Evolutionary conservation across 768 basidiomycete genomes (phyloP), one percentile per base, ranked within the genome.

Genomic region (Bullera alba): DNA sequence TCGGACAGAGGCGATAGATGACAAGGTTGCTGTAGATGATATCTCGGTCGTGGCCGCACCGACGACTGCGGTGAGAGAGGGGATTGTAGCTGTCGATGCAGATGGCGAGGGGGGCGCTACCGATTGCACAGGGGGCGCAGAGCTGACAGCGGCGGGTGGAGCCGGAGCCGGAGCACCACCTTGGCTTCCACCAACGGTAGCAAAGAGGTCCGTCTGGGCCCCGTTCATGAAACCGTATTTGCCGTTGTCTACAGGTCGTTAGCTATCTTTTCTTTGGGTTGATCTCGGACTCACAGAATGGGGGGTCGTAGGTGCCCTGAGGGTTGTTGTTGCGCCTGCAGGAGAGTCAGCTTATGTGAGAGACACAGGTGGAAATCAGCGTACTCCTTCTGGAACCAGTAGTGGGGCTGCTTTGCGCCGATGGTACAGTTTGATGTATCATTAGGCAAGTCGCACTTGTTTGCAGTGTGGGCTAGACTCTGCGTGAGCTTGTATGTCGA

Each of bases 161-260:
- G 19, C 37, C 12, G 12, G 10, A 10, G 37, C 37, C 22, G 37
- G 19, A 21, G 12, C 22, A 39, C 22, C 19, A 7, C 8, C 37
- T 39, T 10, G 19, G 22, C 12, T 7, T 21, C 37, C 37, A 43
- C 43, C 17, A 21, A 43, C 42, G 7, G 42, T 43, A 6, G 64
- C 61, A 46, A 57, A 72, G 8, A 72, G 50, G 36, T 70, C 69
- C 16, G 61, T 67, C 51, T 73, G 72, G 15, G 70, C 70, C n/a
- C 72, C 72, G 42, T 73, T 55, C 51, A 57, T 53, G 45, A 64
- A 71, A 8, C 72, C 72, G 50, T 70, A 71, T 3, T 51, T 62
- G 21, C 51, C 57, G 56, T 73, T 73, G 46, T 67, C 61, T 61
- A 32, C n/a, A 23, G 7, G 5, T 21, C 12, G 46, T 54, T 27